Percentiles rank a stretch among this genome's conserved stretches.
These are phyloP conservation scores for Chaetomidium leptoderma DNA, from an alignment of 495 filamentous ascomycete species.

Conservation along the genomic window DNA sequence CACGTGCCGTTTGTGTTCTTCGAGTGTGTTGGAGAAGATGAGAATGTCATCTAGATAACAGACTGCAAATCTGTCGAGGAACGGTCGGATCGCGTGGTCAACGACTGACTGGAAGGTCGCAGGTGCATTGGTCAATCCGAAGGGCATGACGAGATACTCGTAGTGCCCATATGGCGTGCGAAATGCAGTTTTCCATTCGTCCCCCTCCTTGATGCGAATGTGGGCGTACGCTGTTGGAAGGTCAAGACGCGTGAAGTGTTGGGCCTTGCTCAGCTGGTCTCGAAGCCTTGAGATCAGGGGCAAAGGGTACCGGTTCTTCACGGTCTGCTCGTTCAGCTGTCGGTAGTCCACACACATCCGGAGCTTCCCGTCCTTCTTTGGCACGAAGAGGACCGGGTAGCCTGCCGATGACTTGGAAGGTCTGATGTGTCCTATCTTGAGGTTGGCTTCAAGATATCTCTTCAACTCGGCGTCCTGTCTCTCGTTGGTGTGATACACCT, in stretches of 20 bases:
- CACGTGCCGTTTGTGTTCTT: conserved; percentile 1
- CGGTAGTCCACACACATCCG: conserved; percentile 5
- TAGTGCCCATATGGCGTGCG: background rate
- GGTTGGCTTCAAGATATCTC: conserved; percentile 2
- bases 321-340: background rate
- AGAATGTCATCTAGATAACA: background rate
- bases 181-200: conserved; percentile 17
- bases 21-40: conserved; percentile 4
- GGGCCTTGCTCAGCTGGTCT: background rate
- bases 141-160: conserved; percentile 5
- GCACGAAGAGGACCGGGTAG: conserved; percentile 8
- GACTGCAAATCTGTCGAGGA: background rate
- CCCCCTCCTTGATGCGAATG: conserved; percentile 6
- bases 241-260: background rate
- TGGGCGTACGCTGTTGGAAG: background rate
- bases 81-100: background rate
- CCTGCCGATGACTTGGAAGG: background rate
- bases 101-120: background rate
- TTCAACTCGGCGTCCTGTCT: background rate
- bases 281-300: background rate
- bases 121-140: background rate
- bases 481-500: background rate
- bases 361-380: conserved; percentile 8
- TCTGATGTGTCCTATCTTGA: background rate
- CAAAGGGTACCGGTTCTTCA: conserved; percentile 12